phyloP scores from a whole-genome alignment of 2,329 filamentous ascomycete genomes.

The Colletotrichum sp. region DNA sequence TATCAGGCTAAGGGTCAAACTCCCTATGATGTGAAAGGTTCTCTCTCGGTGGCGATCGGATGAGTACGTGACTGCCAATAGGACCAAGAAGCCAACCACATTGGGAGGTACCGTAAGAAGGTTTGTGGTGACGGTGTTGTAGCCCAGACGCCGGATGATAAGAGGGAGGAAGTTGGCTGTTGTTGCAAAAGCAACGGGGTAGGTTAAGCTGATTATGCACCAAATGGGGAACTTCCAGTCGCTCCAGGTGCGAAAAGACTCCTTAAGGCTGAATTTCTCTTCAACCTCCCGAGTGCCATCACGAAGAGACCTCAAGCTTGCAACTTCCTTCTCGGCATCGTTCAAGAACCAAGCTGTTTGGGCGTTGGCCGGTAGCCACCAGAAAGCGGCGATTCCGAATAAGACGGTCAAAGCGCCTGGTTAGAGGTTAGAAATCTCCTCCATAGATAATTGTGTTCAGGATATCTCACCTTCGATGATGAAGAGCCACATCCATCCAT shows the following conservation, averaged over 20 bases:
- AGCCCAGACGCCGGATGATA: conserved; percentile 49
- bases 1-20: conserved; percentile 33
- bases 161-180: conserved; percentile 52
- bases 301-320: conserved; percentile 42
- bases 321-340: conserved; percentile 48
- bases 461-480: neutral
- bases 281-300: conserved; percentile 47
- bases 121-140: conserved; percentile 49
- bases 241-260: conserved; percentile 47
- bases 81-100: conserved; percentile 48
- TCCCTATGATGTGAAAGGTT: conserved; percentile 50
- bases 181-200: conserved; percentile 49
- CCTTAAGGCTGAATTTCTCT: conserved; percentile 40
- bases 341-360: conserved; percentile 53
- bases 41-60: conserved; percentile 51
- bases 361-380: conserved; percentile 34
- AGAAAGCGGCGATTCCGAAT: neutral
- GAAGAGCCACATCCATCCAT: conserved; percentile 2
- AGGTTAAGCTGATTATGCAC: conserved; percentile 51
- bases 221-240: conserved; percentile 41
- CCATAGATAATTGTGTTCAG: accelerated
- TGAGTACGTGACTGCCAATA: conserved; percentile 47
- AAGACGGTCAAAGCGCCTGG: neutral
- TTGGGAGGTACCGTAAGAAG: conserved; percentile 36
- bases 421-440: neutral